Evolutionary conservation across 1,284 basidiomycete genomes (phyloP), one percentile per base, ranked within the genome.

Genomic region (Pseudozyma hubeiensis): DNA sequence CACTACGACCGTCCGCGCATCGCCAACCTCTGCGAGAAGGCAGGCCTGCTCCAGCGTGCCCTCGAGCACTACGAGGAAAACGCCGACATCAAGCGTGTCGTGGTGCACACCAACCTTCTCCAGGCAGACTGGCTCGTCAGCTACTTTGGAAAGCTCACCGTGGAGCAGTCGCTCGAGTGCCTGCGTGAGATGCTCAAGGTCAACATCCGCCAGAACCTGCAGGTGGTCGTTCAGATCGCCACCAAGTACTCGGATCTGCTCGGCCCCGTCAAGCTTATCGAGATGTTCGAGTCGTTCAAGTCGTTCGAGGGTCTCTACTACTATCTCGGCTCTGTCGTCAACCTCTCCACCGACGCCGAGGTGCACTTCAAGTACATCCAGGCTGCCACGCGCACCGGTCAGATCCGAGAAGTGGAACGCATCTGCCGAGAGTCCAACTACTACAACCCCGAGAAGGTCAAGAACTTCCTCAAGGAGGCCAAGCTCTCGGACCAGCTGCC

Each of bases 281-380:
- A 99, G 87, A 92, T 99, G 90, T 99, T 99, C 77, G 97, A 99
- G 86, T 90, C 91, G 54, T 99, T 94, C 90, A 99, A 98, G 89
- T 95, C 90, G 68, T 98, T 95, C 78, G 97, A 99, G 86, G 93
- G 94, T 84, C 89, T 99, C 17, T 99, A 99, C 88, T 99, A 99
- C 87, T 95, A 94, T 85, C 90, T 96, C 64, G 94, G 97, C 48
- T 97, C 96, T 7, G 90, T 99, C 75, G 97, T 99, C 85, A 99
- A 99, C 87, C 89, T 99, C 72, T 93, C 91, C 84, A 90, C 93
- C 84, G 97, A 99, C 85, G 89, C 93, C 16, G 97, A 99, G 85
- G 97, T 99, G 4, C 93, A 98, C 88, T 99, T 98, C 90, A 99
- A 99, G 88, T 99, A 99, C 87, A 98, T 99, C 82, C 97, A 99